Conservation (phyloP, 176 grass and related monocot genomes). For the Musa beccarii region DNA sequence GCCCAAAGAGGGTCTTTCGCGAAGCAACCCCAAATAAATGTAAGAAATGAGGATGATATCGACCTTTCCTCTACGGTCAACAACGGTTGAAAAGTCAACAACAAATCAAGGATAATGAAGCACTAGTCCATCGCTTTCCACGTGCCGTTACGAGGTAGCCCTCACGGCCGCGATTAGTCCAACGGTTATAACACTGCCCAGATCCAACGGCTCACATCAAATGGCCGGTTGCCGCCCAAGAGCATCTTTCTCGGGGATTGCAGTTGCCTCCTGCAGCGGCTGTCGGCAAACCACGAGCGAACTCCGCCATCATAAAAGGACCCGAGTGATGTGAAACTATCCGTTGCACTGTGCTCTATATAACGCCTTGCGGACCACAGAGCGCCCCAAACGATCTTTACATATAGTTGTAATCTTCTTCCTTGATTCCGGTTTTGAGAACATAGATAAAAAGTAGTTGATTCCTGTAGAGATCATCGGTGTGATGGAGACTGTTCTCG, state of each 20-base stretch:
- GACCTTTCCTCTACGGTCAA: too few relatives aligned
- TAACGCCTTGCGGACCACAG: neutral
- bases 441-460: neutral
- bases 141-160: neutral
- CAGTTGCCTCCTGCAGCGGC: neutral
- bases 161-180: neutral
- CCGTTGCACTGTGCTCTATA: neutral
- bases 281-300: neutral
- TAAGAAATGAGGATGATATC: too few relatives aligned
- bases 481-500: neutral
- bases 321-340: neutral
- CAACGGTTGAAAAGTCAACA: too few relatives aligned
- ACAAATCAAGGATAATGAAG: too few relatives aligned
- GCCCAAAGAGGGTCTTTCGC: too few relatives aligned
- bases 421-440: neutral
- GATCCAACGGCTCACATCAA: constrained; percentile 4
- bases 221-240: constrained; percentile 10
- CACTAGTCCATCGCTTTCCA: neutral
- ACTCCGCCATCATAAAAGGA: neutral
- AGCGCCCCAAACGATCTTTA: neutral
- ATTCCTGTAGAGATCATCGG: neutral
- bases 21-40: too few relatives aligned
- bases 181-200: neutral
- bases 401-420: neutral
- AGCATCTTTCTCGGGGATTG: neutral